Conservation (phyloP, 2,329 filamentous ascomycete species). For the Ceratocystis smalleyi region DNA sequence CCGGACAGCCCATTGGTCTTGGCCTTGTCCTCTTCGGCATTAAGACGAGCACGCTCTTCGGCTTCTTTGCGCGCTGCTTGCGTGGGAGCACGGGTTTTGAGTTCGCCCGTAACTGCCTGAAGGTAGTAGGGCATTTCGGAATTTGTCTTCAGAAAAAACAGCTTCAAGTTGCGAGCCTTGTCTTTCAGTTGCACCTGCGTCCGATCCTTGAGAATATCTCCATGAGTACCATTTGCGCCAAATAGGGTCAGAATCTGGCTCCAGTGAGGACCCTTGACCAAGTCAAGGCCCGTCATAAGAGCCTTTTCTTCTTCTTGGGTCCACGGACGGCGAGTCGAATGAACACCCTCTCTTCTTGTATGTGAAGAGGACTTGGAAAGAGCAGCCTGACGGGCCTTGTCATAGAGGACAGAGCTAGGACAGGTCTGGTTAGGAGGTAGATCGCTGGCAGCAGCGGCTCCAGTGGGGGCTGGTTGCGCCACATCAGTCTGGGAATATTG, state of each 20-base stretch:
- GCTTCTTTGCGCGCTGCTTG: constrained; percentile 55
- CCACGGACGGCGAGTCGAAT: constrained; percentile 63
- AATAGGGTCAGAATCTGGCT: constrained; percentile 79
- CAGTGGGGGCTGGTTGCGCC: constrained; percentile 3
- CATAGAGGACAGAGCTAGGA: constrained; percentile 40
- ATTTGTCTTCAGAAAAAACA: constrained; percentile 83
- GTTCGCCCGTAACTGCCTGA: constrained; percentile 73
- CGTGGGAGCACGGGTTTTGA: constrained; percentile 69
- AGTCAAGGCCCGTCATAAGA: constrained; percentile 72
- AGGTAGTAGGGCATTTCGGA: constrained; percentile 82
- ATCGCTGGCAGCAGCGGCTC: constrained; percentile 19
- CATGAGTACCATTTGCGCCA: constrained; percentile 62
- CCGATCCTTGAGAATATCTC: constrained; percentile 69
- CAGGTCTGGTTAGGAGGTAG: constrained; percentile 42
- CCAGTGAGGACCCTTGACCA: constrained; percentile 85
- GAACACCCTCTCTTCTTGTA: constrained; percentile 39
- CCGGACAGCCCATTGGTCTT: constrained; percentile 39
- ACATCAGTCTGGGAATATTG: constrained; percentile 12
- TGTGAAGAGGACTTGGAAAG: constrained; percentile 41
- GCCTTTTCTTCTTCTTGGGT: constrained; percentile 80
- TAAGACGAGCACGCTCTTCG: constrained; percentile 44
- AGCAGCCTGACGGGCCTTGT: constrained; percentile 43
- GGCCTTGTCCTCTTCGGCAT: constrained; percentile 43
- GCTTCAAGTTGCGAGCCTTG: constrained; percentile 75
- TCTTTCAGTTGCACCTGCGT: constrained; percentile 89